Base-by-base conservation (phyloP, 371 early-diverging fungal genomes). In the Mortierella sp. region DNA sequence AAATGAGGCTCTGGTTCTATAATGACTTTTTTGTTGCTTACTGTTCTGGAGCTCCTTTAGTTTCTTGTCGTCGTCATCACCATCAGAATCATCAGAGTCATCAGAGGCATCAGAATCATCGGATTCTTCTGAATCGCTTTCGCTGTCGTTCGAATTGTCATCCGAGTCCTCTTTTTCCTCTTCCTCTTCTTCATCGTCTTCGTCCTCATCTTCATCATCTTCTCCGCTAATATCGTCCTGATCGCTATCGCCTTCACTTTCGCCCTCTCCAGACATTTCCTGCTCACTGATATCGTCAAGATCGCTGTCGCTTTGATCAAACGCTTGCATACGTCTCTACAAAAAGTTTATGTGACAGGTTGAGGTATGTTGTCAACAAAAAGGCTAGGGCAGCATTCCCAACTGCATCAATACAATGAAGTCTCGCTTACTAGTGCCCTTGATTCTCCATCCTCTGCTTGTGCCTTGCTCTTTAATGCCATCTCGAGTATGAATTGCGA, bases 31-130 rank as follows among this genome's bases (percentile, higher is more conserved):
- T 37, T 23, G 26, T n/a, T 31, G 42, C 66, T 32, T 78, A 72
- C 84, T 83, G 70, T 83, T 76, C 47, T 74, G 72, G 13, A 82
- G 74, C 31, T 83, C 79, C 54, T 55, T 76, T 56, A 79, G 67
- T 37, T 71, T 66, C 22, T 66, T 68, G n/a, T 68, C 72, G 28
- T 81, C 62, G 13, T 60, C 72, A 61, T 68, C 59, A 54, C n/a
- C n/a, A n/a, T 42, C 56, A 13, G 74, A 72, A 37, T 72, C 79
- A 34, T 72, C 70, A 12, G 76, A 80, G 40, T 73, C 80, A 17
- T 82, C 83, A 1, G n/a, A n/a, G n/a, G n/a, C n/a, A n/a, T n/a
- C n/a, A n/a, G n/a, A n/a, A 59, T 68, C 58, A 55, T 56, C 56
- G 5, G 71, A 69, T 28, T 72, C 79, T 35, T 74, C 70, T 4